phyloP scores from a whole-genome alignment of 2,329 filamentous ascomycete genomes.

The Purpureocillium lavendulum region DNA sequence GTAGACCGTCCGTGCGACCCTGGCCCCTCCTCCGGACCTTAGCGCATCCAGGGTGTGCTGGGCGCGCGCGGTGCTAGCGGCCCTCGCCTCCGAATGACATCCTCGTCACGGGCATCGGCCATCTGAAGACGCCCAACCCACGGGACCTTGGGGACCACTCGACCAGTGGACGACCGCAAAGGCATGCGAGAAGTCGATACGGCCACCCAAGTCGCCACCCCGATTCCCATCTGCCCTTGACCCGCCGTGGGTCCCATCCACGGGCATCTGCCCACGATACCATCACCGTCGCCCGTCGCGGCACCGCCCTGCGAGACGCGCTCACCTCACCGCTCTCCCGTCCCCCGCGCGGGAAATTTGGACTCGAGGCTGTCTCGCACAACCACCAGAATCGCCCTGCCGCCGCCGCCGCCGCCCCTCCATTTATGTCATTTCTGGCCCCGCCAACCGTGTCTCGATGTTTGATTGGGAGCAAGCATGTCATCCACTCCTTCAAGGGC shows the following conservation, averaged over 20 bases:
- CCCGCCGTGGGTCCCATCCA: too few relatives aligned
- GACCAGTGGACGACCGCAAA: neutral
- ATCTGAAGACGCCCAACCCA: slow-evolving; percentile 1
- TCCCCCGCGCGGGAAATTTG: too few relatives aligned
- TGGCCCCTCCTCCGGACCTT: neutral
- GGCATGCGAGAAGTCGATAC: too few relatives aligned
- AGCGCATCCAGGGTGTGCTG: neutral
- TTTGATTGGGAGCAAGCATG: slow-evolving; percentile 18
- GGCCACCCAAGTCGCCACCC: too few relatives aligned
- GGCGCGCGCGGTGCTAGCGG: too few relatives aligned
- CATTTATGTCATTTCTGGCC: slow-evolving; percentile 21
- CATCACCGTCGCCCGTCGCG: neutral
- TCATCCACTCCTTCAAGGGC: slow-evolving; percentile 20
- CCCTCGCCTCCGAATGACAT: slow-evolving; percentile 1
- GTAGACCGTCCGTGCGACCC: too few relatives aligned
- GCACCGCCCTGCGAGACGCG: too few relatives aligned
- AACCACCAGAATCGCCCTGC: too few relatives aligned
- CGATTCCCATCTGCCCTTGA: too few relatives aligned
- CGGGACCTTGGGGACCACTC: slow-evolving; percentile 1
- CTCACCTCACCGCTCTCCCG: too few relatives aligned
- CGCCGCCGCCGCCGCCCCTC: neutral
- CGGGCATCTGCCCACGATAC: slow-evolving; percentile 3
- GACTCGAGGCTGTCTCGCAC: too few relatives aligned
- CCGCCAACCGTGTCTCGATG: slow-evolving; percentile 7
- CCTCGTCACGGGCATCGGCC: neutral